Evolutionary conservation across 306 rosid species (phyloP).

Genomic region (Coriaria nepalensis): DNA sequence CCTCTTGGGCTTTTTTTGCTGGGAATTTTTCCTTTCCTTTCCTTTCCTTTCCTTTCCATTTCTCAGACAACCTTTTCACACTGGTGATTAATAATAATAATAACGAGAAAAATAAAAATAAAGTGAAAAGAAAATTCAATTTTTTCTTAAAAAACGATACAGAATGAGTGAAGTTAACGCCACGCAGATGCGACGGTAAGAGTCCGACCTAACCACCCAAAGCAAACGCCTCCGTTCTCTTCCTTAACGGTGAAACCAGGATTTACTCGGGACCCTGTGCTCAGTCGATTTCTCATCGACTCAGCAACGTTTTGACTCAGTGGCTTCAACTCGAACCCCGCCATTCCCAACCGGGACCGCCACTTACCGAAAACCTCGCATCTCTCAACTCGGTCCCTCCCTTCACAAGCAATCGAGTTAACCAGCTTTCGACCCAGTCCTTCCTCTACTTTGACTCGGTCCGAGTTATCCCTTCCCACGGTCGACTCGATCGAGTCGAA

Average conservation of each 20-base stretch:
- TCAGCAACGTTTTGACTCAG: constrained; percentile 51
- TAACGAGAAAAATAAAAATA: constrained; percentile 13
- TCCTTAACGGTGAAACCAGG: constrained; percentile 51
- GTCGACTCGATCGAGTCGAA: constrained; percentile 47
- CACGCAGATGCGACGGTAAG: constrained; percentile 92
- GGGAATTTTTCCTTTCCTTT: too few relatives aligned
- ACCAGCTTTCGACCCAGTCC: constrained; percentile 45
- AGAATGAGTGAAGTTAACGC: constrained; percentile 54
- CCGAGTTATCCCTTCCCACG: constrained; percentile 9
- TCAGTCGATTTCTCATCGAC: constrained; percentile 24
- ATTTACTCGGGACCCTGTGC: constrained; percentile 21
- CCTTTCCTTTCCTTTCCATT: constrained; percentile 32
- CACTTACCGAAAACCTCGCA: constrained; percentile 93
- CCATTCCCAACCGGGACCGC: constrained; percentile 92
- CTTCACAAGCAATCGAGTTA: constrained; percentile 75
- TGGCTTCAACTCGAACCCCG: constrained; percentile 56
- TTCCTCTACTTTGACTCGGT: constrained; percentile 42
- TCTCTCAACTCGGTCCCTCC: constrained; percentile 77
- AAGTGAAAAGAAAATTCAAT: not conserved
- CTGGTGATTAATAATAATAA: constrained; percentile 12
- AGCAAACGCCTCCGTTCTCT: constrained; percentile 65
- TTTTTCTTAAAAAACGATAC: not conserved
- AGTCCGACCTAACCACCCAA: constrained; percentile 79
- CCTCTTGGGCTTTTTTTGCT: constrained; percentile 23
- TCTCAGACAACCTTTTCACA: constrained; percentile 47